phyloP scores from a whole-genome alignment of 331 rosid genomes.

The Prunus yedoensis region DNA sequence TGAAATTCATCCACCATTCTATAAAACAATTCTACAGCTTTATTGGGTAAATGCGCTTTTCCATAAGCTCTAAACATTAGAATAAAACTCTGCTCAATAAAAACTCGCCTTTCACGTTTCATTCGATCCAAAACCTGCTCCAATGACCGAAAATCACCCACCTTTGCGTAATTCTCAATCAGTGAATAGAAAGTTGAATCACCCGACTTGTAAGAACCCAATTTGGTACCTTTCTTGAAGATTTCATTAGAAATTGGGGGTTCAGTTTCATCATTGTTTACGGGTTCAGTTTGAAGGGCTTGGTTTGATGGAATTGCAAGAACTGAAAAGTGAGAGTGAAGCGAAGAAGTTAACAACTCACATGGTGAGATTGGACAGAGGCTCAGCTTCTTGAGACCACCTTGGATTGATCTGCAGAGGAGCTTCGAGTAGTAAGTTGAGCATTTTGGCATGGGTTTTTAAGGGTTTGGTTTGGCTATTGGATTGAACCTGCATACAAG shows the following conservation, averaged over 20 bases:
- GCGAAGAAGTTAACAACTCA: constrained; percentile 25
- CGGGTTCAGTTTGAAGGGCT: constrained; percentile 20
- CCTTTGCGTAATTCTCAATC: constrained; percentile 55
- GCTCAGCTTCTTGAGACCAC: neutral
- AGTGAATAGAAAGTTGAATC: constrained; percentile 79
- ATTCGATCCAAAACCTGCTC: constrained; percentile 58
- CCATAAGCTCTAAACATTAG: constrained; percentile 76
- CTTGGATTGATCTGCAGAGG: constrained; percentile 34
- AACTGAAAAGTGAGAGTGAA: constrained; percentile 26
- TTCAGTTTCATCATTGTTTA: constrained; percentile 15
- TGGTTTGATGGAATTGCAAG: constrained; percentile 15
- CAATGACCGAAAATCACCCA: constrained; percentile 57
- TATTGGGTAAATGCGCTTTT: constrained; percentile 68
- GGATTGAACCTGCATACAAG: neutral
- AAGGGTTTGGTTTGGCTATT: neutral
- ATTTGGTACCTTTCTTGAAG: constrained; percentile 53
- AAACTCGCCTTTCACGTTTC: constrained; percentile 65
- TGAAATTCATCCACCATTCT: constrained; percentile 76
- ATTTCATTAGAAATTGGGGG: constrained; percentile 49
- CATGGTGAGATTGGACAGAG: constrained; percentile 20
- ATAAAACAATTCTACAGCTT: constrained; percentile 69
- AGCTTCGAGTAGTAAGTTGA: constrained; percentile 31
- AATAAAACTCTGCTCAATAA: constrained; percentile 58
- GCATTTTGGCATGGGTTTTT: constrained; percentile 58
- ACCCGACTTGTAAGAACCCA: constrained; percentile 71